These are phyloP conservation scores for Trametes coccinea DNA, from an alignment of 768 basidiomycete species.

Conservation along the genomic window DNA sequence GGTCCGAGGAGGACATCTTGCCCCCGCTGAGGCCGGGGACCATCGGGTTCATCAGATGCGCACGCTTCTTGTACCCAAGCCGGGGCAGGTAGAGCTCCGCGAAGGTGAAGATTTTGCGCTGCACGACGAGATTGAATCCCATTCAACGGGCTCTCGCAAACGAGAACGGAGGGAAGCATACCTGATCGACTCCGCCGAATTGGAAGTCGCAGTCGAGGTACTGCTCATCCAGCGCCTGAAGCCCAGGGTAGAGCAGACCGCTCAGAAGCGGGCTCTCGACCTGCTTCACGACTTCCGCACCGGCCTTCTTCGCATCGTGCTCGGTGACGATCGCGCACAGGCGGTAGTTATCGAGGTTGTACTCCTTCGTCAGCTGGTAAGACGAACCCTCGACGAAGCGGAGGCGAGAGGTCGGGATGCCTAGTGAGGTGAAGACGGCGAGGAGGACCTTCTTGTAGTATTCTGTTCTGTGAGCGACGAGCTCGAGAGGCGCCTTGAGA, in stretches of 20 bases:
- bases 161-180: conserved; percentile 35
- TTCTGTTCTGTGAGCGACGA: conserved; percentile 82
- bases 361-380: conserved; percentile 89
- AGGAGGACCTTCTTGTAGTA: conserved; percentile 87
- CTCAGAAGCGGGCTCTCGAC: conserved; percentile 89
- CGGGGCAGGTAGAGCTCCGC: conserved; percentile 94
- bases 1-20: conserved; percentile 98
- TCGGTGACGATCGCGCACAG: conserved; percentile 90
- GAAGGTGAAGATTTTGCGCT: conserved; percentile 99
- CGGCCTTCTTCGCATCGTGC: conserved; percentile 97
- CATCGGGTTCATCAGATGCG: conserved; percentile 98
- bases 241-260: conserved; percentile 91
- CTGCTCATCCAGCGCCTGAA: conserved; percentile 97
- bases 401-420: conserved; percentile 84
- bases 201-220: conserved; percentile 96
- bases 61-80: conserved; percentile 90
- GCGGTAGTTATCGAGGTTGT: conserved; percentile 93
- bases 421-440: conserved; percentile 84
- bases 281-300: conserved; percentile 98
- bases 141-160: background rate
- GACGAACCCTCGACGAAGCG: conserved; percentile 87
- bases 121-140: background rate
- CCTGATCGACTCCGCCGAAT: conserved; percentile 97
- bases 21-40: conserved; percentile 92
- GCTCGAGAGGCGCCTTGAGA: conserved; percentile 91